phyloP scores from a whole-genome alignment of 2,329 filamentous ascomycete genomes.

The Xylaria sp. region DNA sequence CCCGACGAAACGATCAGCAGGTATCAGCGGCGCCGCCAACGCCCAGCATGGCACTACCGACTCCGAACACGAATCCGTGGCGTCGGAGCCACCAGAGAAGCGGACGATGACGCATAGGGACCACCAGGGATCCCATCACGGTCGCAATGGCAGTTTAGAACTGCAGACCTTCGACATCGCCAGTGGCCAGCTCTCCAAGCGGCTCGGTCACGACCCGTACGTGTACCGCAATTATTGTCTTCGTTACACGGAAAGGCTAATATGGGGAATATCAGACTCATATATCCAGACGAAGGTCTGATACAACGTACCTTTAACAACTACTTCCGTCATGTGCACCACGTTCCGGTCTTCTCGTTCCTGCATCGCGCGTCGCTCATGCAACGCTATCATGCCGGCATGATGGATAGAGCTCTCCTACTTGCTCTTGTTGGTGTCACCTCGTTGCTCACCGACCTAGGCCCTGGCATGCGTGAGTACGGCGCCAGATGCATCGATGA shows the following conservation, averaged over 20 bases:
- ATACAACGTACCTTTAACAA: constrained; percentile 64
- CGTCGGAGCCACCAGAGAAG: constrained; percentile 50
- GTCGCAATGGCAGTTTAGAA: constrained; percentile 44
- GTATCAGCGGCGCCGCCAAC: constrained; percentile 37
- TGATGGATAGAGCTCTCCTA: constrained; percentile 64
- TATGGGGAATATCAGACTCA: constrained; percentile 53
- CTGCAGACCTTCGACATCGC: constrained; percentile 38
- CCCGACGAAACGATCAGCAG: constrained; percentile 48
- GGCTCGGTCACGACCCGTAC: constrained; percentile 42
- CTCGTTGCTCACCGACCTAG: constrained; percentile 64
- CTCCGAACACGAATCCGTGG: constrained; percentile 49
- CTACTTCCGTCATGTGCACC: constrained; percentile 68
- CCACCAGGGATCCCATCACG: constrained; percentile 48
- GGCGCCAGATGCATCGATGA: constrained; percentile 65
- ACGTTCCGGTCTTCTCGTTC: constrained; percentile 68
- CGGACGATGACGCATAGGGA: constrained; percentile 46
- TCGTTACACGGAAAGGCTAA: constrained; percentile 37
- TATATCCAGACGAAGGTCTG: constrained; percentile 56
- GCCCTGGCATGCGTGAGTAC: constrained; percentile 61
- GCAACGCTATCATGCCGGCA: constrained; percentile 67
- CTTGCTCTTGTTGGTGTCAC: constrained; percentile 66
- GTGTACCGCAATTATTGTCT: constrained; percentile 36
- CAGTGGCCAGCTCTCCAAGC: constrained; percentile 34
- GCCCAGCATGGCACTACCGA: constrained; percentile 44
- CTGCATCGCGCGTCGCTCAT: constrained; percentile 68